These are phyloP conservation scores for Cyberlindnera amylophila DNA, from an alignment of 805 yeast genomes.

Conservation along the genomic window DNA sequence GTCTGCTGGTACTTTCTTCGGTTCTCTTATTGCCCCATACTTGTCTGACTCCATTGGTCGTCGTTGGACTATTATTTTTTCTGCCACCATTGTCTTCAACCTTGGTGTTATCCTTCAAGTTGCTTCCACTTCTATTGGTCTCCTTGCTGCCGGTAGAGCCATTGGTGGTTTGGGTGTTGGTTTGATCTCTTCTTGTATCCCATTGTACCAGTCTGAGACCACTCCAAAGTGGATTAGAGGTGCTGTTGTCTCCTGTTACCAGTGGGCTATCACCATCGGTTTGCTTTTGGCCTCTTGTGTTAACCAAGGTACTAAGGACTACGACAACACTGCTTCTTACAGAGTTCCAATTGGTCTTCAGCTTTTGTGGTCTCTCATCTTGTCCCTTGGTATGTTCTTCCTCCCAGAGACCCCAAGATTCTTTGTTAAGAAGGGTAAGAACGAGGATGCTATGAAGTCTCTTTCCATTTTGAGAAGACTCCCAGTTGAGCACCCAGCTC, in stretches of 20 bases:
- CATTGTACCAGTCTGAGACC: slow-evolving; percentile 74
- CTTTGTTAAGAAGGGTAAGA: slow-evolving; percentile 51
- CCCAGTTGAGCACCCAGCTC: slow-evolving; percentile 39
- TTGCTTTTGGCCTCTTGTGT: slow-evolving; percentile 65
- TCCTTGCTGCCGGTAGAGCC: slow-evolving; percentile 60
- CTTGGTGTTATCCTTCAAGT: slow-evolving; percentile 50
- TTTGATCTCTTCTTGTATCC: slow-evolving; percentile 63
- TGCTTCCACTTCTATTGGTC: slow-evolving; percentile 39
- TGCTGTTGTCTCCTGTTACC: slow-evolving; percentile 71
- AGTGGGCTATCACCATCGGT: slow-evolving; percentile 70
- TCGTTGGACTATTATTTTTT: slow-evolving; percentile 39
- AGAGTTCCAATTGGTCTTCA: slow-evolving; percentile 73
- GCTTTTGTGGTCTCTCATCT: slow-evolving; percentile 59
- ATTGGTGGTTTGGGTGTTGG: slow-evolving; percentile 74
- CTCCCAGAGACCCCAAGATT: slow-evolving; percentile 77
- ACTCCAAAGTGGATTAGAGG: slow-evolving; percentile 78
- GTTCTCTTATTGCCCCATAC: slow-evolving; percentile 60
- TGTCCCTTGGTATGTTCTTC: slow-evolving; percentile 57
- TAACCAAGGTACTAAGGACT: slow-evolving; percentile 60
- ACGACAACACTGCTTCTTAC: slow-evolving; percentile 54
- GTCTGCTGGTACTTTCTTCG: slow-evolving; percentile 68
- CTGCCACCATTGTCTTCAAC: slow-evolving; percentile 44
- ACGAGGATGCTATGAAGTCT: slow-evolving; percentile 52
- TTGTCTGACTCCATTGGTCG: slow-evolving; percentile 53
- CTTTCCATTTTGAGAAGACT: slow-evolving; percentile 51